Percentiles rank a stretch among this genome's conserved stretches.
Evolutionary conservation across 768 basidiomycete genomes (phyloP).

Genomic region (Flagelloscypha sp.): DNA sequence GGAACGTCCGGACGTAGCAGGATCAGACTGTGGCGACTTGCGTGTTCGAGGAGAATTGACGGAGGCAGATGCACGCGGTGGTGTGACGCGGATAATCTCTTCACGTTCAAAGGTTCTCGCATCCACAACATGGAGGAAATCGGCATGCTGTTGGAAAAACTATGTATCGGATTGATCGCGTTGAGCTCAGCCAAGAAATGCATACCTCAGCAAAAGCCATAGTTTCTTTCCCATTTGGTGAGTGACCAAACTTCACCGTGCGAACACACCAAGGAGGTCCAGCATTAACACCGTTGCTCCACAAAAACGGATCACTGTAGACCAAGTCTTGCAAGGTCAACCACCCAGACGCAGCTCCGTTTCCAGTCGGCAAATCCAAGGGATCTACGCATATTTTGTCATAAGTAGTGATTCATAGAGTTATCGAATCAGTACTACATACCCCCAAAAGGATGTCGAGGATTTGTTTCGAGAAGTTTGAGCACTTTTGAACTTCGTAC

Average conservation of each 20-base stretch:
- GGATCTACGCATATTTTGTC: constrained; percentile 27
- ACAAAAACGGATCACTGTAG: constrained; percentile 67
- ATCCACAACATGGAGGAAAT: constrained; percentile 75
- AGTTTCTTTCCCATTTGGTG: constrained; percentile 54
- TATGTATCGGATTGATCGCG: constrained; percentile 8
- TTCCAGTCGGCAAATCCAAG: constrained; percentile 15
- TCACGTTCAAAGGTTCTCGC: constrained; percentile 79
- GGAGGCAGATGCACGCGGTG: constrained; percentile 8
- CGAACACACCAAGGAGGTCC: constrained; percentile 81
- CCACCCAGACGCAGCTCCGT: constrained; percentile 40
- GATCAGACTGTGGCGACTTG: constrained; percentile 5
- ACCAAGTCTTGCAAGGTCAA: no score
- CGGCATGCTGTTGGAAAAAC: constrained; percentile 54
- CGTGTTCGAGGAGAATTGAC: constrained; percentile 3
- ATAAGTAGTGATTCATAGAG: no score
- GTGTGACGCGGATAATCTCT: constrained; percentile 48
- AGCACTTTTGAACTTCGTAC: constrained; percentile 65
- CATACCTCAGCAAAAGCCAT: constrained; percentile 87
- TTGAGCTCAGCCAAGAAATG: constrained; percentile 1
- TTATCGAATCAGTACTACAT: no score
- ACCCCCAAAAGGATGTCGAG: constrained; percentile 18
- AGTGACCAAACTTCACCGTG: constrained; percentile 75
- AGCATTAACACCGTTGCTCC: constrained; percentile 45
- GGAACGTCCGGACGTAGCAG: constrained; percentile 5
- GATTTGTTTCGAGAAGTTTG: constrained; percentile 55